These are phyloP conservation scores for Microthlaspi erraticum DNA, from an alignment of 345 rosid species.

Conservation along the genomic window DNA sequence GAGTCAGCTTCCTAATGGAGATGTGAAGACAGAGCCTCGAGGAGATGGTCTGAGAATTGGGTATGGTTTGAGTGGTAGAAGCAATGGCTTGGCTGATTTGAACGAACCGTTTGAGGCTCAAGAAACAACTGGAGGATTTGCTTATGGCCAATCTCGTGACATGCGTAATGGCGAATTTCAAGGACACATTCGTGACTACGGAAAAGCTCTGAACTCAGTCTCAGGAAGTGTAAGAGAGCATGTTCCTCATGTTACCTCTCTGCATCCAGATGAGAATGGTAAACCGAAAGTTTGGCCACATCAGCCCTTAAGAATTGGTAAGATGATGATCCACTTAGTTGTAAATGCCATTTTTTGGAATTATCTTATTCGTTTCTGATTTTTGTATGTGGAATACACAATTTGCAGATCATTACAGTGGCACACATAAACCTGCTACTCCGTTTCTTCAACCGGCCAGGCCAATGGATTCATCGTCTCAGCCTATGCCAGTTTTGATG, in stretches of 20 bases:
- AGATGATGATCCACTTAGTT: constrained; percentile 26
- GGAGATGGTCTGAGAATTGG: constrained; percentile 46
- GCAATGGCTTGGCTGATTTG: constrained; percentile 49
- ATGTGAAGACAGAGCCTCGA: constrained; percentile 38
- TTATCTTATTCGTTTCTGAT: background rate
- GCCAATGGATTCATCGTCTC: constrained; percentile 24
- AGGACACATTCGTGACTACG: constrained; percentile 46
- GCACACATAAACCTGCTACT: constrained; percentile 34
- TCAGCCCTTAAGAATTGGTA: constrained; percentile 34
- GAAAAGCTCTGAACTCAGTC: constrained; percentile 44
- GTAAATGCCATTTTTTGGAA: constrained; percentile 4
- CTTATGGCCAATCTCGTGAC: constrained; percentile 37
- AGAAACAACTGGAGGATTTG: constrained; percentile 47
- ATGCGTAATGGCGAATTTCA: constrained; percentile 47
- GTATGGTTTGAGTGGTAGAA: constrained; percentile 37
- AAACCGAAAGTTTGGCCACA: constrained; percentile 43
- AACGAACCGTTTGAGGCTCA: constrained; percentile 59
- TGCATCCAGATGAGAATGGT: constrained; percentile 46
- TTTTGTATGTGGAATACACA: constrained; percentile 9
- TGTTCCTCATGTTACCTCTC: constrained; percentile 45
- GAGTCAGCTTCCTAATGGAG: constrained; percentile 55
- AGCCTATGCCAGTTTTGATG: constrained; percentile 34
- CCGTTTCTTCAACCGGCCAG: constrained; percentile 40
- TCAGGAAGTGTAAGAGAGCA: constrained; percentile 43
- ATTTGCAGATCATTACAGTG: constrained; percentile 42